Percentiles rank a stretch among this genome's conserved stretches.
These are phyloP conservation scores for Monosporascus sp. DNA, from an alignment of 2,329 filamentous ascomycete genomes.

Conservation along the genomic window DNA sequence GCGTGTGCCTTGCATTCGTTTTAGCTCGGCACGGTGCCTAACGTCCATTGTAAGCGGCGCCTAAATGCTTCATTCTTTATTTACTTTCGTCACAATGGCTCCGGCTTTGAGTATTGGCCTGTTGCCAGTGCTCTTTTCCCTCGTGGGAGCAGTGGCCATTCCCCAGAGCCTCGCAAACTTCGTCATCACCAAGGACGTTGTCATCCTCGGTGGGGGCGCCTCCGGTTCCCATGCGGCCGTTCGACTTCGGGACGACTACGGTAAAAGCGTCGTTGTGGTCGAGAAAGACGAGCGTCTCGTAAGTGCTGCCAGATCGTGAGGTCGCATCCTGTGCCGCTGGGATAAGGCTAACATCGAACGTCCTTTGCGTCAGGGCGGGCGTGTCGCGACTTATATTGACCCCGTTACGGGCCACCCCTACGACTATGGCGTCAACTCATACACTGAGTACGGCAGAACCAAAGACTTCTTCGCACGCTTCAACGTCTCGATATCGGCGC, in stretches of 20 bases:
- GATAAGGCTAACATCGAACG: background rate
- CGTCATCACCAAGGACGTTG: constrained; percentile 26
- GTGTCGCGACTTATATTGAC: background rate
- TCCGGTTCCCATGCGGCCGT: constrained; percentile 33
- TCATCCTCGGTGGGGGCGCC: constrained; percentile 32
- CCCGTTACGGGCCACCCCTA: background rate
- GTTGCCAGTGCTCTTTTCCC: background rate
- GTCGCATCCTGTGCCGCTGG: background rate
- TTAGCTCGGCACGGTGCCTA: too few relatives aligned
- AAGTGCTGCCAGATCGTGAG: constrained; percentile 3
- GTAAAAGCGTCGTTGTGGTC: constrained; percentile 29
- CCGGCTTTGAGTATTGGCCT: background rate
- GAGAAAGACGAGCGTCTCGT: constrained; percentile 30
- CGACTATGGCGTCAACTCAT: constrained; percentile 34
- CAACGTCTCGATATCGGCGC: constrained; percentile 26
- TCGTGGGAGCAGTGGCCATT: background rate
- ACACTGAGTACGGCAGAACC: constrained; percentile 33
- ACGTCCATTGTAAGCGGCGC: too few relatives aligned
- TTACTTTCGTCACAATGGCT: background rate
- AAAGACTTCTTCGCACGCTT: constrained; percentile 40
- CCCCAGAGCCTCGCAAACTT: background rate
- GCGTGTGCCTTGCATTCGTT: background rate
- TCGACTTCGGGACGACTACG: constrained; percentile 30
- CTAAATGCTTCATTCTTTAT: background rate
- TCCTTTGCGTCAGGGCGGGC: background rate